A percentile compares a stretch with the other conserved stretches of the same genome.
These are phyloP conservation scores for Pterulicium gracile DNA, from an alignment of 1,284 basidiomycete species.

Conservation along the genomic window DNA sequence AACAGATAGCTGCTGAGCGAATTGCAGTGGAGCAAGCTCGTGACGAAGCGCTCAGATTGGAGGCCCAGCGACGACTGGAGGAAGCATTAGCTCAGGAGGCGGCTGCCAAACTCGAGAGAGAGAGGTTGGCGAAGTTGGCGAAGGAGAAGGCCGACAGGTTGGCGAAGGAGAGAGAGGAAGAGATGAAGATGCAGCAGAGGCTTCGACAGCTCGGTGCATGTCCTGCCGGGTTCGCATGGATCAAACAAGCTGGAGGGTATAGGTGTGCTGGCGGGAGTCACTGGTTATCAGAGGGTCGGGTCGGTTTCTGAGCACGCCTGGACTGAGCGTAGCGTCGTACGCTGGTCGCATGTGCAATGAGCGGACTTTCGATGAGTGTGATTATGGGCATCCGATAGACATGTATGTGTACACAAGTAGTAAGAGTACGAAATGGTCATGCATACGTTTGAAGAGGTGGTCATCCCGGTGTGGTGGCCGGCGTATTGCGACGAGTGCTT, in stretches of 20 bases:
- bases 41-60: constrained; percentile 14
- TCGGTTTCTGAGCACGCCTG: constrained; percentile 20
- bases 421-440: too few species aligned
- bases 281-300: constrained; percentile 24
- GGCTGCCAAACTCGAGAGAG: constrained; percentile 15
- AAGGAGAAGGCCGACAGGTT: constrained; percentile 31
- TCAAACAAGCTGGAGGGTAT: constrained; percentile 33
- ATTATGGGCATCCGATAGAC: too few species aligned
- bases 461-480: too few species aligned
- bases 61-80: constrained; percentile 17
- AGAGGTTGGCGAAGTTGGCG: constrained; percentile 24
- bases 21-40: constrained; percentile 6
- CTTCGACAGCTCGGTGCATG: constrained; percentile 44
- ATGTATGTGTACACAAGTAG: too few species aligned
- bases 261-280: constrained; percentile 45
- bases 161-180: constrained; percentile 27
- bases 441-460: too few species aligned
- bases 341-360: too few species aligned
- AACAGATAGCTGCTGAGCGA: constrained; percentile 1
- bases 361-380: too few species aligned
- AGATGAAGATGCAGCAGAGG: constrained; percentile 21
- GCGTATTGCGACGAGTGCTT: too few species aligned
- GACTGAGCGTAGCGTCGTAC: too few species aligned
- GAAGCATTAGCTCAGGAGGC: constrained; percentile 16
- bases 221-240: constrained; percentile 40